Evolutionary conservation across 108 stramenopile genomes (phyloP).

Genomic region (Pelagomonas calceolata): DNA sequence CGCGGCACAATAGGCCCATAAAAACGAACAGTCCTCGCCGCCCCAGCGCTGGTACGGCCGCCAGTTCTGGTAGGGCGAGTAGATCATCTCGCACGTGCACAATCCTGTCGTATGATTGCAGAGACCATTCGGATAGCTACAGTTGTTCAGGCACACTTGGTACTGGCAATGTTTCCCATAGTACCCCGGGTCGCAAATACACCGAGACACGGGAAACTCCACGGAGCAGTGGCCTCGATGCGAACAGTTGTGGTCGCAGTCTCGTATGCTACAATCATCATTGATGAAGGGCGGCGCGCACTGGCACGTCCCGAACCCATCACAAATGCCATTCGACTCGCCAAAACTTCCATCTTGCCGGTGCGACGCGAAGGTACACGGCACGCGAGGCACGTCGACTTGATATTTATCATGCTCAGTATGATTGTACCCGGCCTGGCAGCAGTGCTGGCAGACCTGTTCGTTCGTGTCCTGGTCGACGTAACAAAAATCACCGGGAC

Average conservation of each 20-base stretch:
- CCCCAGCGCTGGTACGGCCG: conserved; percentile 35
- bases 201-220: conserved; percentile 66
- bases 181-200: conserved; percentile 69
- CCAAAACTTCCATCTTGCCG: conserved; percentile 33
- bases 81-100: conserved; percentile 52
- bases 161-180: conserved; percentile 56
- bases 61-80: conserved; percentile 58
- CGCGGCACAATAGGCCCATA: conserved; percentile 30
- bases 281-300: conserved; percentile 73
- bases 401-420: conserved; percentile 30
- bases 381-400: conserved; percentile 33
- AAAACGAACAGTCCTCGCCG: conserved; percentile 57
- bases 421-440: conserved; percentile 52
- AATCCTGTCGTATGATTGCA: conserved; percentile 54
- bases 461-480: conserved; percentile 44
- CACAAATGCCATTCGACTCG: conserved; percentile 63
- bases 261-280: conserved; percentile 58
- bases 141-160: conserved; percentile 65
- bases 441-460: conserved; percentile 64
- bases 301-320: conserved; percentile 72
- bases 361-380: conserved; percentile 26
- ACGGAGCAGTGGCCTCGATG: conserved; percentile 72
- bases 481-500: conserved; percentile 68
- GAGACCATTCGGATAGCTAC: conserved; percentile 64
- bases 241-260: conserved; percentile 59